Evolutionary conservation across 106 monocot species (phyloP), one percentile per base, ranked within the genome.

Genomic region (Cymbidium sinense): DNA sequence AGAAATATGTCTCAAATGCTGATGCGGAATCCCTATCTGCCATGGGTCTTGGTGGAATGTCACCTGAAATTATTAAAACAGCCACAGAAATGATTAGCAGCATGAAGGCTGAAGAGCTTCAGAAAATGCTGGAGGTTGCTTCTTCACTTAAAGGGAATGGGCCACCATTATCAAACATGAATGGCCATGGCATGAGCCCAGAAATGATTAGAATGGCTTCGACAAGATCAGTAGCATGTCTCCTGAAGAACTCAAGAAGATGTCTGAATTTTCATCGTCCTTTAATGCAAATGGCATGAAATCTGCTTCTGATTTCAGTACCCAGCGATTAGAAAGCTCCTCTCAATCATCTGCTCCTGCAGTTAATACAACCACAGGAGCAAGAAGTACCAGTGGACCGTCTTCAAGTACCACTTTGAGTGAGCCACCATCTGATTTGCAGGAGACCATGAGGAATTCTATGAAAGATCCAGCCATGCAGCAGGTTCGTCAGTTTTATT

Each of bases 91-190:
- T 90, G 92, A 87, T 99, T 64, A 79, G 81, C 76, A 87, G 86
- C 35, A 99, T 92, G 99, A 89, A 90, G 65, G 86, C 99, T n/a
- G 91, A 92, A 47, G 99, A 99, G 76, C 99, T 99, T 76, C 99
- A 95, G 81, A 86, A 92, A 80, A 92, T 99, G 94, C 79, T 99
- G 23, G 79, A 99, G 81, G 75, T 81, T 70, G 92, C 90, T 78
- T 84, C 90, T 79, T 87, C 92, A 39, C 67, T 94, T 69, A 87
- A 91, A 31, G 79, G 65, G 34, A 83, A 75, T 51, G 78, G 50
- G 64, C 73, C 86, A 51, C 41, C 10, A 44, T 37, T 70, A 15
- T 34, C 77, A 69, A 75, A 72, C 70, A 47, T 28, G 70, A 81
- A 47, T 64, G 67, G 33, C 33, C 67, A 41, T 80, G 73, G 74